Conservation (phyloP, 148 eudicot genomes). For the Drosera capensis region DNA sequence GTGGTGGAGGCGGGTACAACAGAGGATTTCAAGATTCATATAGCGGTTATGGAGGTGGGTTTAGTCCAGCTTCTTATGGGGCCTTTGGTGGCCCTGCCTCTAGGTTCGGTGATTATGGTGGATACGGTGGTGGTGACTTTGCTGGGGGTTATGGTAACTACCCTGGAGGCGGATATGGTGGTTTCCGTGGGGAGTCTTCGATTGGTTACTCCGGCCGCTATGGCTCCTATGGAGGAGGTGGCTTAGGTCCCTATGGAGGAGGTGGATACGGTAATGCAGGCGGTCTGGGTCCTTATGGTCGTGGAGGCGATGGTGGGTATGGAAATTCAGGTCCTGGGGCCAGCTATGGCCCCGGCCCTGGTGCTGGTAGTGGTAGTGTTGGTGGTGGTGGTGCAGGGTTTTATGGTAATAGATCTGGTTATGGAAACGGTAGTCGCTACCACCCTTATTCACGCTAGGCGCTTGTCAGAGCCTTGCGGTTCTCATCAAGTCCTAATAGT, state of each 20-base stretch:
- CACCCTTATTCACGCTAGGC: slow-evolving; percentile 38
- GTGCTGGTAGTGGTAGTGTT: no score
- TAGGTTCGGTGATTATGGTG: slow-evolving; percentile 21
- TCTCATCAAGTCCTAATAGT: no score
- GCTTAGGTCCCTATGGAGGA: slow-evolving; percentile 25
- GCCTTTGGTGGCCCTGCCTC: slow-evolving; percentile 13
- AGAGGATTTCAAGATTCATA: slow-evolving; percentile 25
- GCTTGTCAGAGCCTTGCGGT: slow-evolving; percentile 14
- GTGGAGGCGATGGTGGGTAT: slow-evolving; percentile 30
- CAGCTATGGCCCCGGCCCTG: slow-evolving; percentile 30
- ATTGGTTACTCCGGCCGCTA: slow-evolving; percentile 25
- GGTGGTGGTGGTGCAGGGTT: slow-evolving; percentile 24
- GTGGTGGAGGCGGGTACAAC: no score
- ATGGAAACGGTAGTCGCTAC: slow-evolving; percentile 46
- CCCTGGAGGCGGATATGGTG: slow-evolving; percentile 21
- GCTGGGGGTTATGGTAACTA: slow-evolving; percentile 19
- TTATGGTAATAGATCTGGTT: slow-evolving; percentile 41
- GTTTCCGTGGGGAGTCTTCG: slow-evolving; percentile 29
- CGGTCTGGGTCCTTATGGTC: slow-evolving; percentile 21
- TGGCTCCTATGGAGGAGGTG: slow-evolving; percentile 22
- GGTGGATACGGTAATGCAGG: slow-evolving; percentile 19
- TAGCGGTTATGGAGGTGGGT: slow-evolving; percentile 13
- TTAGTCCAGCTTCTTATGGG: slow-evolving; percentile 17
- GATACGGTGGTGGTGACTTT: slow-evolving; percentile 15
- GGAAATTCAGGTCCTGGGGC: slow-evolving; percentile 34